Percentiles rank a stretch among this genome's conserved stretches.
Conservation (phyloP, 2,329 filamentous ascomycete species). For the Aspergillus sp. region DNA sequence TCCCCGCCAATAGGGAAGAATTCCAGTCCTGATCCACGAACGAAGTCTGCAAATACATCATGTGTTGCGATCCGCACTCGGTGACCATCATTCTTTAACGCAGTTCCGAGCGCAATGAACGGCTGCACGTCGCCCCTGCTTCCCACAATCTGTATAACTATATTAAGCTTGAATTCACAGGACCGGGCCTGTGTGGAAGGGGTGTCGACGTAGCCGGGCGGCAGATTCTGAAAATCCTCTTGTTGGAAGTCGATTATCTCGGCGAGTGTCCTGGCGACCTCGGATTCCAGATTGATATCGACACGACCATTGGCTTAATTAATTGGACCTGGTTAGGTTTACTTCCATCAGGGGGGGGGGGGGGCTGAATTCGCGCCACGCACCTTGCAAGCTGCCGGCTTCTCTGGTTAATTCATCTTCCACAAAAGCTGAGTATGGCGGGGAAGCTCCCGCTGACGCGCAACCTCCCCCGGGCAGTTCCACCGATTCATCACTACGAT, state of each 20-base stretch:
- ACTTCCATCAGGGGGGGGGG: no score
- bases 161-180: slow-evolving; percentile 42
- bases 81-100: slow-evolving; percentile 52
- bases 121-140: slow-evolving; percentile 60
- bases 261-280: slow-evolving; percentile 2
- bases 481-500: no score
- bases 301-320: not conserved
- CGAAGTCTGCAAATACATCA: slow-evolving; percentile 54
- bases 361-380: no score
- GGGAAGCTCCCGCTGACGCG: no score
- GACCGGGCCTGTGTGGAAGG: not conserved
- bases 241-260: slow-evolving; percentile 1
- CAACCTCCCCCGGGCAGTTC: no score
- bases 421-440: no score
- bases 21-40: slow-evolving; percentile 54
- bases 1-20: slow-evolving; percentile 61
- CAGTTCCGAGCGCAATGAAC: slow-evolving; percentile 57
- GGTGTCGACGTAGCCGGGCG: not conserved
- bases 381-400: no score
- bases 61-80: slow-evolving; percentile 60
- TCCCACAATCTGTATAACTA: slow-evolving; percentile 59
- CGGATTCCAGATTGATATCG: slow-evolving; percentile 3
- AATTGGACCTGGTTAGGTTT: no score
- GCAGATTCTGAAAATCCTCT: not conserved
- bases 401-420: no score